These are phyloP conservation scores for Trypanosoma scelopori DNA, from an alignment of 208 protist genomes.

Conservation along the genomic window DNA sequence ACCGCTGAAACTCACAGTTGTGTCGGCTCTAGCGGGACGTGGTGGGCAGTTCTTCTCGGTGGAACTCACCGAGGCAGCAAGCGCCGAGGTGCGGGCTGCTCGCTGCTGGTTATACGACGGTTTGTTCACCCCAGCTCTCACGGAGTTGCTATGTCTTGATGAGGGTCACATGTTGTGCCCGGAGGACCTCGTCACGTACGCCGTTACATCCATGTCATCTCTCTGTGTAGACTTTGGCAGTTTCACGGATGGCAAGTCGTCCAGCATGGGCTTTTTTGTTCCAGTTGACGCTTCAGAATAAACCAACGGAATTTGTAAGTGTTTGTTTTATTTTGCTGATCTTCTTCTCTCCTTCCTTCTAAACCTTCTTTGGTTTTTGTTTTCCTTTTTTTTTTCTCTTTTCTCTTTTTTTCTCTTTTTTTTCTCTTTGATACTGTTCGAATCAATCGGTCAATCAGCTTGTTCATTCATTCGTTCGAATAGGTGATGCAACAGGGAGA, in stretches of 20 bases:
- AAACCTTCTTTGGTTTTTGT: neutral
- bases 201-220: slow-evolving; percentile 27
- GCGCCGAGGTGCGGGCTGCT: slow-evolving; percentile 12
- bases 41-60: slow-evolving; percentile 26
- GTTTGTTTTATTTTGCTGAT: neutral
- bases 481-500: too few species aligned
- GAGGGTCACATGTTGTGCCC: slow-evolving; percentile 36
- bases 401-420: neutral
- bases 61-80: slow-evolving; percentile 28
- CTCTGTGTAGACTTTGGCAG: slow-evolving; percentile 32
- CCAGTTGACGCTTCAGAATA: slow-evolving; percentile 17
- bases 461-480: too few species aligned
- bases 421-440: too few species aligned
- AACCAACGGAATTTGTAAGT: neutral
- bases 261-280: slow-evolving; percentile 42
- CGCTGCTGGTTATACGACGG: slow-evolving; percentile 50
- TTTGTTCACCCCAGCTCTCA: slow-evolving; percentile 40
- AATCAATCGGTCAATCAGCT: too few species aligned
- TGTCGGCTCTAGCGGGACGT: slow-evolving; percentile 11
- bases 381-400: slow-evolving; percentile 14
- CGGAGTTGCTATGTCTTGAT: slow-evolving; percentile 38
- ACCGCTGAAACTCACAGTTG: slow-evolving; percentile 24
- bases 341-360: neutral
- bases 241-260: slow-evolving; percentile 22
- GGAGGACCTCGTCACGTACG: slow-evolving; percentile 44